These are phyloP conservation scores for Porcisia hertigi DNA, from an alignment of 208 protist genomes.

Conservation along the genomic window DNA sequence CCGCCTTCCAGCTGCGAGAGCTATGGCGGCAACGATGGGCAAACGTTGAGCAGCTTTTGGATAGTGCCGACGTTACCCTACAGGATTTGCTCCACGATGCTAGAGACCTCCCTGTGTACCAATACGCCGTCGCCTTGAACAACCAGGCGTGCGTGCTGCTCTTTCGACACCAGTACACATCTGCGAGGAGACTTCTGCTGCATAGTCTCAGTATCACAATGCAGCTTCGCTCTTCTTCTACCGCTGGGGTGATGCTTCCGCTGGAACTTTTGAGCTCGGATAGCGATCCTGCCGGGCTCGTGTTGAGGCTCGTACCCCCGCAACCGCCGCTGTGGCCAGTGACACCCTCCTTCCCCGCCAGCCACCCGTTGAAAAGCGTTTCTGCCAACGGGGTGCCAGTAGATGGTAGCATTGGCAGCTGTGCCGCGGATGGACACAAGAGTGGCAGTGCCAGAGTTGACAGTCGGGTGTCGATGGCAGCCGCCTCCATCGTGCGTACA, in stretches of 20 bases:
- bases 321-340: not conserved
- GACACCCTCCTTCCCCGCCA: not conserved
- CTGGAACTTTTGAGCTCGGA: constrained; percentile 2
- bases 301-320: constrained; percentile 2
- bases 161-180: constrained; percentile 28
- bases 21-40: constrained; percentile 8
- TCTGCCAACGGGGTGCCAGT: not conserved
- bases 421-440: not conserved
- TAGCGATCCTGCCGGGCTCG: constrained; percentile 5
- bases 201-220: constrained; percentile 39
- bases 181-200: constrained; percentile 29
- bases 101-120: constrained; percentile 37
- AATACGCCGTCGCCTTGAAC: constrained; percentile 51
- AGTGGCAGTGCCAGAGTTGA: not conserved
- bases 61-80: constrained; percentile 25
- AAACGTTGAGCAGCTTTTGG: constrained; percentile 27
- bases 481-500: not conserved
- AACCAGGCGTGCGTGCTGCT: constrained; percentile 45
- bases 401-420: not conserved
- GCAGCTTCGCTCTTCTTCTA: constrained; percentile 27
- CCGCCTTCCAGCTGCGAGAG: constrained; percentile 28
- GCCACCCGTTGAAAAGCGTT: not conserved
- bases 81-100: constrained; percentile 28
- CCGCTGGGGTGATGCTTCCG: constrained; percentile 13
- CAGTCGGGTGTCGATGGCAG: not conserved